Conservation (phyloP, 148 eudicot genomes). For the Arctostaphylos glauca region DNA sequence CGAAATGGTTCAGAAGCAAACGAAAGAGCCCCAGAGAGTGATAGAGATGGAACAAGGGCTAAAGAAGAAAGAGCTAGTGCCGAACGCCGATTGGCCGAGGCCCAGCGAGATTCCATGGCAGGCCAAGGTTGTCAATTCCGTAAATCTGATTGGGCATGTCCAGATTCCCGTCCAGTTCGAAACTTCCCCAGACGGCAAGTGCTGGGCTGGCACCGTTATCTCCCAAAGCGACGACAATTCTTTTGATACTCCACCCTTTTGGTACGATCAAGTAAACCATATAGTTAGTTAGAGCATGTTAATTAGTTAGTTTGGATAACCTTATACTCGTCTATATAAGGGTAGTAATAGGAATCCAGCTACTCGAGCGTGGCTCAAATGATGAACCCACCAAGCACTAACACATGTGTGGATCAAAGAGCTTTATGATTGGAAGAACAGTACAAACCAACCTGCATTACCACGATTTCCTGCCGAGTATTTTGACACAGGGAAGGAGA, state of each 20-base stretch:
- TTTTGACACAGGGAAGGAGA: neutral
- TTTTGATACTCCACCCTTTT: slow-evolving; percentile 1
- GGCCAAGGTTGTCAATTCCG: slow-evolving; percentile 50
- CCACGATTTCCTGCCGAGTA: neutral
- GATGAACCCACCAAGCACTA: neutral
- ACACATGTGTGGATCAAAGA: too few species aligned
- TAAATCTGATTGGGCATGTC: slow-evolving; percentile 53
- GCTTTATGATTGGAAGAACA: too few species aligned
- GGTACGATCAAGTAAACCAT: slow-evolving; percentile 17
- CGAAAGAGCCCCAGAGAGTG: neutral
- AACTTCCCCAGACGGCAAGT: slow-evolving; percentile 40
- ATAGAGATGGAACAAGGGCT: neutral
- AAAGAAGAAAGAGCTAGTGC: neutral
- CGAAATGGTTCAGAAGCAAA: slow-evolving; percentile 4
- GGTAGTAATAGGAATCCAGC: neutral
- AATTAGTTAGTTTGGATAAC: neutral
- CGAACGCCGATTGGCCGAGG: slow-evolving; percentile 24
- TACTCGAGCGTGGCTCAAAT: neutral
- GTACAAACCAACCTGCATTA: neutral
- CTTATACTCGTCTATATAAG: neutral
- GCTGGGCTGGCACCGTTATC: slow-evolving; percentile 54
- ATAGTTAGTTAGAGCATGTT: neutral
- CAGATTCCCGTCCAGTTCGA: slow-evolving; percentile 41
- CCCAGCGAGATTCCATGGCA: slow-evolving; percentile 58
- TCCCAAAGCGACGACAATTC: slow-evolving; percentile 23